Evolutionary conservation across 2,329 filamentous ascomycete species (phyloP).

Genomic region (Monilinia vaccinii-corymbosi): DNA sequence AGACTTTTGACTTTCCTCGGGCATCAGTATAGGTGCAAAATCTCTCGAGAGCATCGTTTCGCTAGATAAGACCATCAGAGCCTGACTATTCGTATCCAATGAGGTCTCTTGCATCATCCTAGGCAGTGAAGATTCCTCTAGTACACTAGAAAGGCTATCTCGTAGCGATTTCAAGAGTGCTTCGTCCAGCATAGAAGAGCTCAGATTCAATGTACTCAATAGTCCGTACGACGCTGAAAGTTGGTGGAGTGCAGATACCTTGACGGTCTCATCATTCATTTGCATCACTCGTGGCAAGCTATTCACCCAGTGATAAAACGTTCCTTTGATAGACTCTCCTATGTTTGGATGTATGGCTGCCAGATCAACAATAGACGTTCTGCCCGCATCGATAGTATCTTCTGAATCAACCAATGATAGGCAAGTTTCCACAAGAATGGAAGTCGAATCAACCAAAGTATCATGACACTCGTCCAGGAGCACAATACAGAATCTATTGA

Average conservation of each 20-base stretch:
- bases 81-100: conserved; percentile 26
- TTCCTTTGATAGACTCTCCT: conserved; percentile 55
- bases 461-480: conserved; percentile 70
- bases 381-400: conserved; percentile 26
- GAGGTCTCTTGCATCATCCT: conserved; percentile 23
- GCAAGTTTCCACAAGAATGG: conserved; percentile 72
- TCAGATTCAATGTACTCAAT: conserved; percentile 52
- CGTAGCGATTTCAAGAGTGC: conserved; percentile 59
- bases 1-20: conserved; percentile 55
- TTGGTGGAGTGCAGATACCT: conserved; percentile 63
- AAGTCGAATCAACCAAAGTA: conserved; percentile 59
- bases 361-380: conserved; percentile 49
- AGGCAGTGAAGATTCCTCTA: conserved; percentile 18
- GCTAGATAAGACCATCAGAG: conserved; percentile 21
- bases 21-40: conserved; percentile 55
- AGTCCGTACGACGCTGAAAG: conserved; percentile 66
- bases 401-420: conserved; percentile 55
- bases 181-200: conserved; percentile 58
- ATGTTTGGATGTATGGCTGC: conserved; percentile 53
- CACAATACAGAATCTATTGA: conserved; percentile 63
- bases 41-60: conserved; percentile 16
- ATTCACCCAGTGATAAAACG: conserved; percentile 71
- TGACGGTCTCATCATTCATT: conserved; percentile 69
- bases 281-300: conserved; percentile 78
- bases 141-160: conserved; percentile 53